Evolutionary conservation across 2,329 filamentous ascomycete genomes (phyloP), one percentile per base, ranked within the genome.

Genomic region (Elsinoe australis): DNA sequence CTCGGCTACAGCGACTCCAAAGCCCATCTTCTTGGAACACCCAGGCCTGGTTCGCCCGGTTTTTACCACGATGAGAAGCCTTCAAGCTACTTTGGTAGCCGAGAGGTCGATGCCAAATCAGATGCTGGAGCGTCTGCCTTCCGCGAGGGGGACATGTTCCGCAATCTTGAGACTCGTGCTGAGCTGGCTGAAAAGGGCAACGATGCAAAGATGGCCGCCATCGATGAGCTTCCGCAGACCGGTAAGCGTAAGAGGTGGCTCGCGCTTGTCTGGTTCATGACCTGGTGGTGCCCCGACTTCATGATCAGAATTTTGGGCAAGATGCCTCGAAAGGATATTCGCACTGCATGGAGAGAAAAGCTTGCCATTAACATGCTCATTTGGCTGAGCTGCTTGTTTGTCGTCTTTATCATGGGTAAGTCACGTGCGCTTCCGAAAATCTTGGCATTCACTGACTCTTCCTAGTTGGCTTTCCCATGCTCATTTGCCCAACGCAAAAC

Each of bases 341-440:
- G 89, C 18, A 75, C 85, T 63, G 92, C 92, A 0, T 98, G 92
- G 92, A 78, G 92, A 61, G 92, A 98, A 66, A 98, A 98, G 73
- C 65, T 98, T 51, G 90, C 92, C 47, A 98, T 98, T 75, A 98
- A 98, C 71, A 74, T 98, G 64, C 76, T 96, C 61, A 98, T 98
- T 63, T 98, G 94, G 92, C 71, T 90, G 50, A 79, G 76, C 62
- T 96, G 90, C 68, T 71, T 70, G 12, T 67, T 85, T 41, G 80
- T 86, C 21, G 77, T 84, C 49, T 98, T 98, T 72, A 85, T 98
- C 73, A 87, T 96, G 69, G 65, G 59, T 61, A 58, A 53, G 59
- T 54, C 18, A 24, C 6, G 10, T 18, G 38, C 17, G 10, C 31
- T 15, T 28, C 29, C 8, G 19, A 15, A 22, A 19, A 22, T 32